Percentiles rank a stretch among this genome's conserved stretches.
phyloP scores from a whole-genome alignment of 2,329 filamentous ascomycete genomes.

The Fusarium gaditjirri region DNA sequence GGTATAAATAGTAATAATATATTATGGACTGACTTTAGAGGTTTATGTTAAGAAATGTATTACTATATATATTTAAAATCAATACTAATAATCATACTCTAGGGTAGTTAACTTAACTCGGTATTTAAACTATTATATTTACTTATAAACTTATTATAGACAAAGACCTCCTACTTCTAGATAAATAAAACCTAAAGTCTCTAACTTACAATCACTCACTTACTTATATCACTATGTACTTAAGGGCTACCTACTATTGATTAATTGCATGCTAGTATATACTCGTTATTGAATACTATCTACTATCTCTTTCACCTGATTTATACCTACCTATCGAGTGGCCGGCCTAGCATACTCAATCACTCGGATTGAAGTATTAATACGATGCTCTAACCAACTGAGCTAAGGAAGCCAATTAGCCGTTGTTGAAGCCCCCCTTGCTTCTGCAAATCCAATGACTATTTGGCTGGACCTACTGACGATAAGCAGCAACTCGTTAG shows the following conservation, averaged over 20 bases:
- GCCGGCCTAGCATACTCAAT: too few species aligned
- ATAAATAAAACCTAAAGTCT: background rate
- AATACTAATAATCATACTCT: background rate
- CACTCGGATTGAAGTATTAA: slow-evolving; percentile 41
- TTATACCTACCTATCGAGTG: too few species aligned
- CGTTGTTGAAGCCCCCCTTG: background rate
- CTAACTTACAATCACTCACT: too few species aligned
- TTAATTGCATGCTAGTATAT: too few species aligned
- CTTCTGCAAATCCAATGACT: background rate
- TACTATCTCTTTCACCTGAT: too few species aligned
- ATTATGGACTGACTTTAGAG: background rate
- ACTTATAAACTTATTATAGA: background rate
- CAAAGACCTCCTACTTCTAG: background rate
- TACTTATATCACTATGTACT: background rate
- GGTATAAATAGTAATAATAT: background rate
- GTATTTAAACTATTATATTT: background rate
- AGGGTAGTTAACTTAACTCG: background rate
- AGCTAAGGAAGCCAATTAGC: slow-evolving; percentile 44
- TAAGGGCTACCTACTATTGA: background rate
- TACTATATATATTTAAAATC: too few species aligned
- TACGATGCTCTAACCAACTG: slow-evolving; percentile 47
- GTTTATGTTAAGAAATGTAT: too few species aligned
- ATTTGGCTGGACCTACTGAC: background rate
- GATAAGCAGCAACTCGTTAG: background rate
- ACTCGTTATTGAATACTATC: too few species aligned